Evolutionary conservation across 2,329 filamentous ascomycete species (phyloP), one percentile per base, ranked within the genome.

Genomic region (Ramularia endophylla): DNA sequence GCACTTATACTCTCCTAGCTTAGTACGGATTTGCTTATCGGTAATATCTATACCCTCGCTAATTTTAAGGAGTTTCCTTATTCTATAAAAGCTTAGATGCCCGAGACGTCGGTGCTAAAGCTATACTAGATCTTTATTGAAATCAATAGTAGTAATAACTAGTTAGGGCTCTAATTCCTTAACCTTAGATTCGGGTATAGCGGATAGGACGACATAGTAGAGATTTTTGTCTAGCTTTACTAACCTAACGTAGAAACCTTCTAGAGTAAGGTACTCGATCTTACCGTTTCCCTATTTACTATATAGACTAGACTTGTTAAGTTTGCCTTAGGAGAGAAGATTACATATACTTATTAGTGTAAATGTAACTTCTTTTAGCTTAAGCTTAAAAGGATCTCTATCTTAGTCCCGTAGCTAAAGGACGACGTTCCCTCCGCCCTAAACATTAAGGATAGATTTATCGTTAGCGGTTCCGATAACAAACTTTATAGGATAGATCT

Each of bases 91-190:
- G 15, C 32, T 22, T 9, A 41, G 33, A 27, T 41, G 18, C 13
- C 39, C 27, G 4, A 41, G 32, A 16, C 28, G 34, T n/a, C 33
- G 25, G 16, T 41, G 19, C 31, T 32, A 40, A n/a, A 40, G 15
- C 9, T 30, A 15, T n/a, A 31, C 37, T 25, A 13, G 27, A 17
- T 40, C 17, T 12, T 12, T 27, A n/a, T 27, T 25, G 19, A 32
- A 40, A 17, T 40, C 37, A 29, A 40, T 31, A 16, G 32, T 18
- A 20, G 16, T 17, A 12, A 33, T 19, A 8, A 40, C n/a, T 8
- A 17, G 25, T 11, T 6, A 22, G 28, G 19, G 30, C 8, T 13
- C 11, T 8, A 41, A 30, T 20, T 16, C 20, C 6, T 27, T 35
- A 35, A 27, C n/a, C 25, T 27, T 27, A 27, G 25, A 27, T 27